A percentile compares a stretch with the other conserved stretches of the same genome.
phyloP scores from a whole-genome alignment of 352 stramenopile genomes.

The Phytophthora fragariae region DNA sequence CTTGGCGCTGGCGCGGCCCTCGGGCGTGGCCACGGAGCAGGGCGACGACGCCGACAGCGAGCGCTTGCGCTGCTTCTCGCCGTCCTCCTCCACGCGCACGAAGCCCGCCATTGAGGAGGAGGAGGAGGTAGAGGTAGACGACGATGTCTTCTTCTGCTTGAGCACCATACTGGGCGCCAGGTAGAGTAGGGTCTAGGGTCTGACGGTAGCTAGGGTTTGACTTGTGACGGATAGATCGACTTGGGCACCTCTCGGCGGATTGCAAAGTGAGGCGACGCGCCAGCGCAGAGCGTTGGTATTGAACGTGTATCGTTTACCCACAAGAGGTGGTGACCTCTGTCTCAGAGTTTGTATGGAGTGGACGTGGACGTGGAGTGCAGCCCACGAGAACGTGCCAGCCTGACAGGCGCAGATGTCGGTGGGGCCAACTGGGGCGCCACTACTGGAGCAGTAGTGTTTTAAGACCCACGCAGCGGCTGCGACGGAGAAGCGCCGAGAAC shows the following conservation, averaged over 20 bases:
- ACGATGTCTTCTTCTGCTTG: conserved; percentile 16
- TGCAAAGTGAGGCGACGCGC: conserved; percentile 21
- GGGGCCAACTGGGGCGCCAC: neutral
- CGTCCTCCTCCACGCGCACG: conserved; percentile 61
- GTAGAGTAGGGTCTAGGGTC: neutral
- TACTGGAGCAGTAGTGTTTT: neutral
- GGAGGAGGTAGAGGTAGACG: neutral
- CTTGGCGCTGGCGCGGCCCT: conserved; percentile 40
- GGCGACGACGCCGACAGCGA: conserved; percentile 34
- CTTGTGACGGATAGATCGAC: neutral
- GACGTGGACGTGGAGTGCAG: neutral
- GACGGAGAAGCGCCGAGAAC: neutral
- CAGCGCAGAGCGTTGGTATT: neutral
- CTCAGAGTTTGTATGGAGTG: conserved; percentile 27
- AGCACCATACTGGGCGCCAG: conserved; percentile 15
- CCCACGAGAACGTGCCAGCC: neutral
- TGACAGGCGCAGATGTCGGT: neutral
- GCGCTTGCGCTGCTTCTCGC: conserved; percentile 45
- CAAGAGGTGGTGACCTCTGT: conserved; percentile 8
- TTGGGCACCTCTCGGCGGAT: conserved; percentile 8
- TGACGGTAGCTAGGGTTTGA: neutral
- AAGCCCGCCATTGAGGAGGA: conserved; percentile 49
- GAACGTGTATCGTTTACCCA: conserved; percentile 23
- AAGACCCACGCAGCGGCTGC: neutral
- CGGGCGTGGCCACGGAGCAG: conserved; percentile 31